A percentile compares a stretch with the other conserved stretches of the same genome.
Conservation (phyloP, 2,329 filamentous ascomycete genomes). For the Penicillium vulpinum region DNA sequence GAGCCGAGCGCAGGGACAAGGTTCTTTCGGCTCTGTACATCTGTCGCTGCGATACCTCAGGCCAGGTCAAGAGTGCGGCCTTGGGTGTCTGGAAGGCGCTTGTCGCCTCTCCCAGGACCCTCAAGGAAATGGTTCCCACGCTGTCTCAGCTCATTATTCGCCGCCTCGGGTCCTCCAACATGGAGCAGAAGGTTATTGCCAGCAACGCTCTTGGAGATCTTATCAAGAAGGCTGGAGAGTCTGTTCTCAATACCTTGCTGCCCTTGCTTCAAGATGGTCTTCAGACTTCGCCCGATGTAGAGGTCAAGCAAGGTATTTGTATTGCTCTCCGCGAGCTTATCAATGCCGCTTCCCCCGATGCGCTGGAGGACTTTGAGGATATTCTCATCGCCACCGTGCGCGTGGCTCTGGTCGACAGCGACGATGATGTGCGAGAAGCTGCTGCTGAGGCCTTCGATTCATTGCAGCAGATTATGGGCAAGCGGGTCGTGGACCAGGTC, state of each 20-base stretch:
- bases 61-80: constrained; percentile 83
- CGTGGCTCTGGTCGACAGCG: constrained; percentile 84
- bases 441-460: constrained; percentile 97
- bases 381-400: constrained; percentile 92
- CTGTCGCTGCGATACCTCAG: constrained; percentile 94
- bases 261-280: constrained; percentile 92
- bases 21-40: constrained; percentile 97
- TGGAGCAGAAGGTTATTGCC: constrained; percentile 98
- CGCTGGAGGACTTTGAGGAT: constrained; percentile 91
- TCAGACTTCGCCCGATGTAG: constrained; percentile 81
- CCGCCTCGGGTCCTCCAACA: constrained; percentile 89
- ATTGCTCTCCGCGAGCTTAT: constrained; percentile 94
- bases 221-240: constrained; percentile 94
- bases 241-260: constrained; percentile 80
- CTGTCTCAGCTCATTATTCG: constrained; percentile 93
- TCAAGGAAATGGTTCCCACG: constrained; percentile 93
- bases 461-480: constrained; percentile 88
- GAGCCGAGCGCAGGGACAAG: constrained; percentile 94
- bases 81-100: constrained; percentile 96
- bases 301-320: constrained; percentile 95
- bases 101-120: constrained; percentile 84
- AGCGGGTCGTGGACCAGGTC: constrained; percentile 92
- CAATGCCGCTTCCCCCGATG: constrained; percentile 80
- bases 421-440: constrained; percentile 87
- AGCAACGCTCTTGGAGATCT: constrained; percentile 95